Percentiles rank a stretch among this genome's conserved stretches.
phyloP scores from a whole-genome alignment of 352 stramenopile species.

The Phytophthora cryptogea region DNA sequence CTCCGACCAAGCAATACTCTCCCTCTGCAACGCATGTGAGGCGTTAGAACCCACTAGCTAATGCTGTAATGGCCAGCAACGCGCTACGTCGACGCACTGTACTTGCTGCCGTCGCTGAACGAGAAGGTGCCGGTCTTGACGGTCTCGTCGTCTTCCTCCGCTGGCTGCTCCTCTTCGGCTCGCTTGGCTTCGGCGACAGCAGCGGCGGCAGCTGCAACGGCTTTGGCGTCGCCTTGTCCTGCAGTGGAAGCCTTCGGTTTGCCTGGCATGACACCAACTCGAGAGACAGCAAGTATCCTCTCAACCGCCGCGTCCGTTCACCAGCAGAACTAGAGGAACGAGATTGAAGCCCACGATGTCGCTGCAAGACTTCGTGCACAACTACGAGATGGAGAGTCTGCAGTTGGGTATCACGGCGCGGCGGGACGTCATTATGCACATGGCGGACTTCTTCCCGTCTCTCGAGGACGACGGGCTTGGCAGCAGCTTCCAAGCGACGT shows the following conservation, averaged over 20 bases:
- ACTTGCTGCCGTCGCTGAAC: constrained; percentile 69
- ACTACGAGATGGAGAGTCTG: constrained; percentile 81
- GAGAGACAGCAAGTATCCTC: constrained; percentile 11
- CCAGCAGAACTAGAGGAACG: neutral
- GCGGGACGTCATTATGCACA: constrained; percentile 54
- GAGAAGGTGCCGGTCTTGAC: constrained; percentile 60
- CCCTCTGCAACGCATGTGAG: constrained; percentile 36
- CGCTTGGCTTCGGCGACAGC: constrained; percentile 3
- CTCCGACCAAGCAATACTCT: constrained; percentile 43
- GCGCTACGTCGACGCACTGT: constrained; percentile 37
- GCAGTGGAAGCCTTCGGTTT: constrained; percentile 30
- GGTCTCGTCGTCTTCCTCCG: constrained; percentile 43
- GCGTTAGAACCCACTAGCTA: neutral
- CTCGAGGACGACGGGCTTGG: constrained; percentile 33
- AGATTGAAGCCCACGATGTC: constrained; percentile 31
- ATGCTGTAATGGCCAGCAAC: constrained; percentile 8
- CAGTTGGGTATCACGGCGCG: constrained; percentile 65
- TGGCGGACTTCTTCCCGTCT: constrained; percentile 51
- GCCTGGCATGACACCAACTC: constrained; percentile 12
- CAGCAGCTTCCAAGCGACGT: constrained; percentile 47
- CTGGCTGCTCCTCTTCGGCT: constrained; percentile 34
- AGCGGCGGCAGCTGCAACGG: constrained; percentile 13
- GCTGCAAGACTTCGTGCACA: constrained; percentile 72
- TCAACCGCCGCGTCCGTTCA: constrained; percentile 34
- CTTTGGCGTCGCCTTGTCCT: constrained; percentile 31